Percentiles rank a stretch among this genome's conserved stretches.
phyloP scores from a whole-genome alignment of 148 eudicot species.

The Rhododendron ferrugineum region DNA sequence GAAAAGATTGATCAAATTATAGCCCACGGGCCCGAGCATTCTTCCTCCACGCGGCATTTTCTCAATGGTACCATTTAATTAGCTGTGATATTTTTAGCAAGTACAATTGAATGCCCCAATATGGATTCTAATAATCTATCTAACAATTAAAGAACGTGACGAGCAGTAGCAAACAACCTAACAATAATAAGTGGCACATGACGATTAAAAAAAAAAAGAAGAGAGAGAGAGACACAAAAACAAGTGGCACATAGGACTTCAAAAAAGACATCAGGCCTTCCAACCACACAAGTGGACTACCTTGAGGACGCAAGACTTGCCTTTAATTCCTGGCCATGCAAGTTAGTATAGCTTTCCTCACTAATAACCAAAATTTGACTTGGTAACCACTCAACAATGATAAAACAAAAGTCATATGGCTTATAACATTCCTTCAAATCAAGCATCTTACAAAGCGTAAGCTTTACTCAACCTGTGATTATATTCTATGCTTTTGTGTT shows the following conservation, averaged over 20 bases:
- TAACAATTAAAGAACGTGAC: background rate
- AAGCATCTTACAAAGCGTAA: background rate
- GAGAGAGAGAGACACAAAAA: too few relatives aligned
- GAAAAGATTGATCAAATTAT: too few relatives aligned
- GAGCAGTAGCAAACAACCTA: background rate
- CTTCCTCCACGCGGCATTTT: background rate
- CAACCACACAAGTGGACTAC: background rate
- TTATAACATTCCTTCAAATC: background rate
- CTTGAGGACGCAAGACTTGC: background rate
- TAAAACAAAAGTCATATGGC: background rate
- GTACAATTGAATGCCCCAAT: background rate
- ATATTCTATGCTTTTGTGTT: background rate
- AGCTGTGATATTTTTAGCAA: background rate
- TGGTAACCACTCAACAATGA: background rate
- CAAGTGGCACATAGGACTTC: background rate
- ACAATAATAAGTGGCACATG: background rate
- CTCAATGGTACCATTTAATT: background rate
- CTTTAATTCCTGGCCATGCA: background rate
- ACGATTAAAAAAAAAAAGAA: too few relatives aligned
- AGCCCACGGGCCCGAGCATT: background rate
- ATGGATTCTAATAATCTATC: background rate
- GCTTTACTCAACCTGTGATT: background rate
- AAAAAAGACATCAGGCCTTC: background rate
- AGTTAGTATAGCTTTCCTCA: background rate
- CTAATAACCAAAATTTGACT: background rate